Percentiles rank a stretch among this genome's conserved stretches.
Conservation (phyloP, 2,329 filamentous ascomycete genomes). For the Phaeosphaeriaceae sp. region DNA sequence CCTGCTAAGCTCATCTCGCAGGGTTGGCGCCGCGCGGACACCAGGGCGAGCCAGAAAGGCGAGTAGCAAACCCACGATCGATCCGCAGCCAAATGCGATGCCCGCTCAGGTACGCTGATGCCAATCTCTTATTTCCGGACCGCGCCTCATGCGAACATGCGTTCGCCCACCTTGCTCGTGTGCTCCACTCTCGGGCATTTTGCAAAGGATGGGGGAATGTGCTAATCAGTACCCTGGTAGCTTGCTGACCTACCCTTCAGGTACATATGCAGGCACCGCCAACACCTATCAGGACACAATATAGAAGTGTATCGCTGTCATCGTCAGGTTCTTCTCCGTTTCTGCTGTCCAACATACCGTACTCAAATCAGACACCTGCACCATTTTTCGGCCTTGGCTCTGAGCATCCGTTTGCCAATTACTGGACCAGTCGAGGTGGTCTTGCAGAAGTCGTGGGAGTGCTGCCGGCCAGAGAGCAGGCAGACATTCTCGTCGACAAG, state of each 20-base stretch:
- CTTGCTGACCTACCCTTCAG: constrained; percentile 24
- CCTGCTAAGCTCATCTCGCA: constrained; percentile 33
- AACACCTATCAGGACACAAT: constrained; percentile 36
- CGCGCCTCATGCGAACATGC: constrained; percentile 18
- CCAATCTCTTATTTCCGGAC: constrained; percentile 23
- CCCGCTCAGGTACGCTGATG: constrained; percentile 36
- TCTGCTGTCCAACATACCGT: constrained; percentile 76
- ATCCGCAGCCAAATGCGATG: constrained; percentile 29
- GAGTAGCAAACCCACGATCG: constrained; percentile 37
- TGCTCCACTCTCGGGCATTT: constrained; percentile 7
- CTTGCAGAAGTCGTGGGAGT: constrained; percentile 78
- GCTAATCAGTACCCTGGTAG: constrained; percentile 5
- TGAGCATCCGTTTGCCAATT: constrained; percentile 82
- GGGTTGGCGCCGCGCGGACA: constrained; percentile 34
- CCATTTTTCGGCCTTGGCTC: constrained; percentile 84
- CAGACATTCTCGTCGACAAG: constrained; percentile 70
- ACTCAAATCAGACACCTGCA: constrained; percentile 73
- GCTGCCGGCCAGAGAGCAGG: constrained; percentile 77
- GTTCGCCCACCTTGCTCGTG: constrained; percentile 13
- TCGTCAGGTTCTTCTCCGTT: constrained; percentile 56
- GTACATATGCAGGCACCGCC: constrained; percentile 33
- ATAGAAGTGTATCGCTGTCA: constrained; percentile 45
- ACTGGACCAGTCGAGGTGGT: constrained; percentile 82
- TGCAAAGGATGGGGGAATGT: not conserved
- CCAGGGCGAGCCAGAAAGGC: constrained; percentile 37